Conservation (phyloP, 2,329 filamentous ascomycete species). For the Alternaria metachromatica region DNA sequence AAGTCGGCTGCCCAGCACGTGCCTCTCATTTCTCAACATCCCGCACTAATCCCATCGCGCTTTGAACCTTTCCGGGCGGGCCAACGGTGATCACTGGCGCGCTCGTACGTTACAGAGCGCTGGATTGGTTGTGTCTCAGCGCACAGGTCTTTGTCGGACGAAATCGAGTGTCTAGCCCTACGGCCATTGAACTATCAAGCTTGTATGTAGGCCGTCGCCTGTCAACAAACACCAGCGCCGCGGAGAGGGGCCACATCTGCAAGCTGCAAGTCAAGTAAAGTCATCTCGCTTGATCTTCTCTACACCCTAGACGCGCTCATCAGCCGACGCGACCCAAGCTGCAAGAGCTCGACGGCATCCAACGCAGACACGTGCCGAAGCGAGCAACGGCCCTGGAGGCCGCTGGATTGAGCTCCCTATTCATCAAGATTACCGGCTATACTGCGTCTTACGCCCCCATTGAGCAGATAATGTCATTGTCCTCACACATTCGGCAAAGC, state of each 20-base stretch:
- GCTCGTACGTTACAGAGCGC: slow-evolving; percentile 1
- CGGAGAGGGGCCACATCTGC: slow-evolving; percentile 11
- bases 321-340: slow-evolving; percentile 17
- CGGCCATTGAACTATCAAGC: slow-evolving; percentile 23
- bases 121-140: slow-evolving; percentile 39
- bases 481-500: slow-evolving; percentile 26
- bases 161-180: slow-evolving; percentile 16
- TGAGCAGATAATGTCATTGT: neutral
- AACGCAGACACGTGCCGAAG: slow-evolving; percentile 10
- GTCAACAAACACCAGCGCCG: slow-evolving; percentile 1
- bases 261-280: slow-evolving; percentile 4
- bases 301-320: slow-evolving; percentile 2
- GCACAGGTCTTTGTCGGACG: slow-evolving; percentile 22
- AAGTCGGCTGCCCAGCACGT: neutral
- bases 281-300: slow-evolving; percentile 3
- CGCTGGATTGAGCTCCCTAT: slow-evolving; percentile 6
- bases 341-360: slow-evolving; percentile 6
- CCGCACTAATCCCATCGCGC: slow-evolving; percentile 1
- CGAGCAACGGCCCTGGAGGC: neutral
- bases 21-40: slow-evolving; percentile 10
- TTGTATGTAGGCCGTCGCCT: neutral
- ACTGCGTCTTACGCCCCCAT: slow-evolving; percentile 16
- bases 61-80: slow-evolving; percentile 5
- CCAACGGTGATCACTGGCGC: slow-evolving; percentile 15
- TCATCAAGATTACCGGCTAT: slow-evolving; percentile 22